Base-by-base conservation (phyloP, 805 yeast species). In the Pichia manshurica region DNA sequence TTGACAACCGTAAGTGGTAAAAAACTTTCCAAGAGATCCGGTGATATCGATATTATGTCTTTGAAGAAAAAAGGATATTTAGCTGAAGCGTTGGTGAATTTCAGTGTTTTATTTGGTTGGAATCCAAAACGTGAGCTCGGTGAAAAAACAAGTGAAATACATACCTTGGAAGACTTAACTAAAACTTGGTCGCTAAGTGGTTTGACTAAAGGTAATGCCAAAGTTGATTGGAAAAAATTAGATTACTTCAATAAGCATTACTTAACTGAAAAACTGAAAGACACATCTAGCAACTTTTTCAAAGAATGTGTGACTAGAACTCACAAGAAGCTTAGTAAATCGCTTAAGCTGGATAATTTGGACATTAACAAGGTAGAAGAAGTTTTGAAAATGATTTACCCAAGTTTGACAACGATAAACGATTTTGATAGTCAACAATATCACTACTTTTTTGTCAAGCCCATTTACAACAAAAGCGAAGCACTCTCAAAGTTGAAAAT, bases 41-140 rank as follows among this genome's bases (percentile, higher is more conserved):
- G 95, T 6, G 96, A 88, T 61, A 77, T 78, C 9, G 87, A 88
- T 42, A 81, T 93, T 2, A 63, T 76, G 54, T 73, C 76, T 5
- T 68, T 85, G 63, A 73, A 69, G 32, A 66, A 70, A 0, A 70
- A 70, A 37, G 96, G 96, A 0, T 73, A 86, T 15, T 65, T 88
- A 5, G 95, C 96, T 0, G 96, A 90, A 61, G 93, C 99, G 0
- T 64, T 93, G 35, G 69, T 87, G 6, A 93, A 93, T 58, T 93
- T 88, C 63, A 84, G 83, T 38, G 96, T 91, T 0, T 70, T 93
- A 49, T 85, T 88, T 64, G 99, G 99, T 0, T 93, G 99, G 99
- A 77, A 96, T 5, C 95, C 96, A 4, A 78, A 81, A 5, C 71
- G 87, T 52, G 68, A 67, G 5, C 60, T 60, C 2, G 78, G 82